These are phyloP conservation scores for Aspergillus homomorphus DNA, from an alignment of 495 filamentous ascomycete genomes.

Conservation along the genomic window DNA sequence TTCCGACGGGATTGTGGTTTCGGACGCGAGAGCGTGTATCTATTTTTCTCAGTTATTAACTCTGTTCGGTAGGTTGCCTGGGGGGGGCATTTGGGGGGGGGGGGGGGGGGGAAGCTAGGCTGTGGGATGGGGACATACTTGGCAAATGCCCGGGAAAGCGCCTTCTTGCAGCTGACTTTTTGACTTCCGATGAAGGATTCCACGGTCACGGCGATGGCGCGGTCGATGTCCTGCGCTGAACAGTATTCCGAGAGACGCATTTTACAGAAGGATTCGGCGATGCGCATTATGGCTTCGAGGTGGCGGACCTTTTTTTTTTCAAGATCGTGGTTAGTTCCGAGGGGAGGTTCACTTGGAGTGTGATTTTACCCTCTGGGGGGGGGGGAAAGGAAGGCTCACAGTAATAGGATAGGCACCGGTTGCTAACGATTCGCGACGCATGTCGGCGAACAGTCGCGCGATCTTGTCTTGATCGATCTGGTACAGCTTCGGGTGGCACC, in stretches of 20 bases:
- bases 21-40: conserved; percentile 47
- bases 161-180: conserved; percentile 98
- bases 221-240: conserved; percentile 84
- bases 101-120: background rate
- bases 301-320: conserved; percentile 72
- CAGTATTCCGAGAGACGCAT: conserved; percentile 96
- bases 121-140: conserved; percentile 61
- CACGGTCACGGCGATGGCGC: conserved; percentile 94
- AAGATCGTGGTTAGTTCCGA: conserved; percentile 8
- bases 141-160: conserved; percentile 90
- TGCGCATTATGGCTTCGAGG: conserved; percentile 94
- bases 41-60: too few species aligned
- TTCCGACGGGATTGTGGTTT: conserved; percentile 45
- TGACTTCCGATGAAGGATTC: conserved; percentile 95
- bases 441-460: conserved; percentile 89
- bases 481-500: conserved; percentile 87
- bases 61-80: too few species aligned
- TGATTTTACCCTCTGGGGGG: too few species aligned
- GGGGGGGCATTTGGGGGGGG: background rate
- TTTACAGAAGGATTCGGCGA: conserved; percentile 86
- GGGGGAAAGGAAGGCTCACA: conserved; percentile 51
- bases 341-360: too few species aligned
- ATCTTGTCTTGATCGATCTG: conserved; percentile 99
- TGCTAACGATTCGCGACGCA: conserved; percentile 86
- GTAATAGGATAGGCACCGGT: conserved; percentile 98